Percentiles rank a stretch among this genome's conserved stretches.
Evolutionary conservation across 2,329 filamentous ascomycete species (phyloP).

Genomic region (Lecanicillium sp.): DNA sequence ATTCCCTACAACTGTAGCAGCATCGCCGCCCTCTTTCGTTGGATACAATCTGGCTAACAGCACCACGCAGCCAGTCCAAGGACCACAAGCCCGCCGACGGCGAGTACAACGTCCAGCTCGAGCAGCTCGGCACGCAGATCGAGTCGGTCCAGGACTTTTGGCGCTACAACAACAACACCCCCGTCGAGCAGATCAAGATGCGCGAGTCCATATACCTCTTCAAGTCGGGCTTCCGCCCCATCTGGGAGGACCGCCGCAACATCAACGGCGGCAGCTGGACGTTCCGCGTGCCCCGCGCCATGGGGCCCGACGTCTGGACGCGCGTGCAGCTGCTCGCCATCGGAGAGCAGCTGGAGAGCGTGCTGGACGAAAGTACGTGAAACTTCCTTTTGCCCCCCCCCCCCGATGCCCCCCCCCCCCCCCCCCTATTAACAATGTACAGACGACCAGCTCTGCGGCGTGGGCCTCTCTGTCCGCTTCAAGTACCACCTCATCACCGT

Average conservation of each 20-base stretch:
- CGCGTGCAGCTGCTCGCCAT: conserved; percentile 76
- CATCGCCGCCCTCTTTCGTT: no score
- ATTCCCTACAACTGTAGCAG: no score
- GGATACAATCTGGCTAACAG: background rate
- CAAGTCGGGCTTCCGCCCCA: conserved; percentile 68
- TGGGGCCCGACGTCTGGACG: conserved; percentile 71
- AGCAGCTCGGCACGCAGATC: conserved; percentile 59
- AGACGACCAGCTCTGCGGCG: conserved; percentile 85
- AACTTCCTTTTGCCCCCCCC: background rate
- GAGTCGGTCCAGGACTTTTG: conserved; percentile 82
- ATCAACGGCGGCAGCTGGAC: conserved; percentile 84
- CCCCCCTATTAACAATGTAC: conserved; percentile 15
- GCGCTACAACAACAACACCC: conserved; percentile 76
- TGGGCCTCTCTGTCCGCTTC: conserved; percentile 82
- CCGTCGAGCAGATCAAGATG: conserved; percentile 68
- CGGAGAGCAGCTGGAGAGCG: conserved; percentile 71
- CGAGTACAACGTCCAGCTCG: conserved; percentile 49
- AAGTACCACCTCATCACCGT: conserved; percentile 83
- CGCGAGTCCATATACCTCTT: conserved; percentile 75
- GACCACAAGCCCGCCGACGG: conserved; percentile 37
- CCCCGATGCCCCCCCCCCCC: background rate
- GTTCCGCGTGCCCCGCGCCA: conserved; percentile 76
- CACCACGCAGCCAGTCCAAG: conserved; percentile 33
- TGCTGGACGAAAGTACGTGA: conserved; percentile 62
- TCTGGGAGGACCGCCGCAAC: conserved; percentile 86